Evolutionary conservation across 345 rosid genomes (phyloP), one percentile per base, ranked within the genome.

Genomic region (Eucalyptus coolabah): DNA sequence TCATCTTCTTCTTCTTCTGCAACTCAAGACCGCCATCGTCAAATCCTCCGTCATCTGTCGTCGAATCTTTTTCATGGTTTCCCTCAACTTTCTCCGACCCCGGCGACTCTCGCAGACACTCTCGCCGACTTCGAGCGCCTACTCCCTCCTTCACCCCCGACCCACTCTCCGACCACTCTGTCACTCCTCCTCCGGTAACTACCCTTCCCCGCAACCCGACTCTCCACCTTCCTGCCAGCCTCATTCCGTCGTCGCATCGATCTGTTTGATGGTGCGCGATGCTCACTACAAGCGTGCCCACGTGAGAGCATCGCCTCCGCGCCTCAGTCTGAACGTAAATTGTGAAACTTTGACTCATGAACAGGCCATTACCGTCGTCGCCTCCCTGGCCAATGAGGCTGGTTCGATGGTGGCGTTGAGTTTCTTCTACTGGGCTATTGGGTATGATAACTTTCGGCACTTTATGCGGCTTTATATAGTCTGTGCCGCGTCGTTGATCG

Each of bases 351-450:
- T 97, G 87, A 94, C 94, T 87, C 95, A 90, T 59, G 99, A 97
- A 50, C 97, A 97, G 85, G 96, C 93, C 30, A 92, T 96, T 37
- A 95, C 96, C 4, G 90, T 95, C 13, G 97, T 96, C 50, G 97
- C 99, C 88, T 95, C 95, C 15, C 96, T 97, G 51, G 97, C 96
- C 37, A 90, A 89, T 51, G 98, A 96, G 92, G 95, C 94, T 6
- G 99, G 99, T 80, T 95, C 99, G 2, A 94, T 96, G 96, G 99
- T 95, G 88, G 95, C 99, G 4, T 89, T 96, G 47, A 90, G 96
- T 88, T 97, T 97, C 96, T 97, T 96, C 88, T 51, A 97, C 51
- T 96, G 98, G 99, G 92, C 95, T 11, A 89, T 94, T 82, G 94
- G 92, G 88, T 89, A 91, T 86, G 67, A 90, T 56, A 97, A 95